phyloP scores from a whole-genome alignment of 768 basidiomycete species.

The Lyophyllum shimeji region DNA sequence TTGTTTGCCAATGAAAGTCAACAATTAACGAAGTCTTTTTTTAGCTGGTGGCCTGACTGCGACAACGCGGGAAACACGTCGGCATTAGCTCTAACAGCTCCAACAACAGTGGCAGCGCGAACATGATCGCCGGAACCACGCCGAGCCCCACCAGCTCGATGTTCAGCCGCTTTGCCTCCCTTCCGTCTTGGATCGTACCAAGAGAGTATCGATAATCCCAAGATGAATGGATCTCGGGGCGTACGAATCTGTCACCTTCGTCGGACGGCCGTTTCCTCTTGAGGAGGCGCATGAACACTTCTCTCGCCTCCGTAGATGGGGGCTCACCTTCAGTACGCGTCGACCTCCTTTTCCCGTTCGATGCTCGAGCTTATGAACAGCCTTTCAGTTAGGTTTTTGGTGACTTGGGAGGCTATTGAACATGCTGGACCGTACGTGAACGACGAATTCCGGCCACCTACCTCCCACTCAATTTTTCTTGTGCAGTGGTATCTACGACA shows the following conservation, averaged over 20 bases:
- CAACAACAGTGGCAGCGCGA: too few relatives aligned
- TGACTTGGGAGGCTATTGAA: conserved; percentile 98
- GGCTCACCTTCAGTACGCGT: conserved; percentile 76
- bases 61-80: conserved; percentile 57
- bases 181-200: too few relatives aligned
- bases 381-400: conserved; percentile 76
- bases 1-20: too few relatives aligned
- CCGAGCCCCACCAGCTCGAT: too few relatives aligned
- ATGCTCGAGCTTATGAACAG: neutral
- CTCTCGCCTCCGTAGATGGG: conserved; percentile 80
- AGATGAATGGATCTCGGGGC: too few relatives aligned
- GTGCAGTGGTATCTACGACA: conserved; percentile 78
- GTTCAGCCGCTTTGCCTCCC: too few relatives aligned
- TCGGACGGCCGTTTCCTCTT: conserved; percentile 88
- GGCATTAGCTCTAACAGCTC: conserved; percentile 43
- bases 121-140: too few relatives aligned
- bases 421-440: conserved; percentile 86
- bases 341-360: neutral
- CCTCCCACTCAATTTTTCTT: neutral
- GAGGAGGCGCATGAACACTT: conserved; percentile 87
- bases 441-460: neutral
- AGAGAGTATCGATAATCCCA: too few relatives aligned
- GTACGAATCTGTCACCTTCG: conserved; percentile 74
- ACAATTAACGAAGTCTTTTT: too few relatives aligned
- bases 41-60: conserved; percentile 70